phyloP scores from a whole-genome alignment of 345 rosid genomes.

The Euphorbia peplus region DNA sequence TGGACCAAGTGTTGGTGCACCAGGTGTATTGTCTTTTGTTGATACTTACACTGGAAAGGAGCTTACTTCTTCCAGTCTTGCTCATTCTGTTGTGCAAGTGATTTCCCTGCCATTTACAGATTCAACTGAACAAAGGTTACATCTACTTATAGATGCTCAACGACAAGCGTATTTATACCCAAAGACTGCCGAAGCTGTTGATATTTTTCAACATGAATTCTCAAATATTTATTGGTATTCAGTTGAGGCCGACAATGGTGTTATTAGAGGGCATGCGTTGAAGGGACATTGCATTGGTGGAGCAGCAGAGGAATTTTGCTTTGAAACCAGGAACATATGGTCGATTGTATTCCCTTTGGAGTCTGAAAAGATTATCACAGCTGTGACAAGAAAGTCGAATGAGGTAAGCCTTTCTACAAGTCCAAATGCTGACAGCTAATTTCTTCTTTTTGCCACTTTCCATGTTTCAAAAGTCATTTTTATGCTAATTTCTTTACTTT shows the following conservation, averaged over 20 bases:
- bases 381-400: conserved; percentile 61
- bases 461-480: conserved; percentile 1
- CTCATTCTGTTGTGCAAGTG: conserved; percentile 73
- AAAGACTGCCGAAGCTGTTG: conserved; percentile 60
- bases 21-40: conserved; percentile 71
- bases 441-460: neutral
- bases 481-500: neutral
- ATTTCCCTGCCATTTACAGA: conserved; percentile 84
- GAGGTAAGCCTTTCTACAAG: conserved; percentile 52
- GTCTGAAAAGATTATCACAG: conserved; percentile 78
- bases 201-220: conserved; percentile 60
- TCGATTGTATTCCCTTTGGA: conserved; percentile 84
- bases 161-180: conserved; percentile 82
- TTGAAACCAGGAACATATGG: conserved; percentile 76
- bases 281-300: conserved; percentile 55
- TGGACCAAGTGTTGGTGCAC: conserved; percentile 49
- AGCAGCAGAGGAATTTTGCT: conserved; percentile 69
- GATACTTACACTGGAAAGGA: conserved; percentile 87
- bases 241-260: conserved; percentile 59
- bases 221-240: conserved; percentile 90
- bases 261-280: conserved; percentile 75
- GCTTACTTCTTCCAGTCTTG: conserved; percentile 49
- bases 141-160: conserved; percentile 66
- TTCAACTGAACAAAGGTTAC: conserved; percentile 82
- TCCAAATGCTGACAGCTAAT: conserved; percentile 5